These are phyloP conservation scores for Globisporangium iwayamae DNA, from an alignment of 352 stramenopile genomes.

Conservation along the genomic window DNA sequence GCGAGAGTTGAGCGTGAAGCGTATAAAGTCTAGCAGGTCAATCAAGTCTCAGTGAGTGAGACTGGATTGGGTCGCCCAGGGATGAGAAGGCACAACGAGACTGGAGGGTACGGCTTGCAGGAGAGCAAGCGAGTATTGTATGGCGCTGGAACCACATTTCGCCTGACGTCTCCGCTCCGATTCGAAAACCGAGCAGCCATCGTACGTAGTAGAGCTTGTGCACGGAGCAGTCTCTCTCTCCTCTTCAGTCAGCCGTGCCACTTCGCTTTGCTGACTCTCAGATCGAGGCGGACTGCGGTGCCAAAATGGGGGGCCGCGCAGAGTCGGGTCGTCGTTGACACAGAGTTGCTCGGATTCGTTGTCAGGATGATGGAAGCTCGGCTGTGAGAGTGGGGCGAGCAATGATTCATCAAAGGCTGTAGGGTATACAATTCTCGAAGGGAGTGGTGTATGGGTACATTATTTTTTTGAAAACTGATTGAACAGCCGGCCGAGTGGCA, in stretches of 20 bases:
- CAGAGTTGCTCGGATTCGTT: not conserved
- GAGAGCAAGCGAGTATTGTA: too few relatives aligned
- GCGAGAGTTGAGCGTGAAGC: not conserved
- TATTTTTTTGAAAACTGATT: not conserved
- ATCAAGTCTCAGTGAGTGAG: not conserved
- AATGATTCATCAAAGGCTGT: not conserved
- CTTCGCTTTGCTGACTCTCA: not conserved
- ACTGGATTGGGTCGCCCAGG: not conserved
- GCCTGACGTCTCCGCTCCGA: too few relatives aligned
- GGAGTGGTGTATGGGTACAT: not conserved
- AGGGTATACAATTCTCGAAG: not conserved
- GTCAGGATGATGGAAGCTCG: not conserved
- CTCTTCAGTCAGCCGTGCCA: not conserved
- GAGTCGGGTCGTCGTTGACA: not conserved
- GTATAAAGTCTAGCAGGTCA: not conserved
- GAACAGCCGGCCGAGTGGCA: not conserved
- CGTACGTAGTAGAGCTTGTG: not conserved
- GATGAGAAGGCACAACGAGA: not conserved
- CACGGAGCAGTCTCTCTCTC: not conserved
- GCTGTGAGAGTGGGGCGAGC: not conserved
- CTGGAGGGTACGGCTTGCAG: too few relatives aligned
- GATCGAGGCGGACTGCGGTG: not conserved
- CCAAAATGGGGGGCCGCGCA: not conserved
- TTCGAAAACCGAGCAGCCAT: not conserved
- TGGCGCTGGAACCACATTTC: too few relatives aligned